These are phyloP conservation scores for Kurtzmaniella quercitrusa DNA, from an alignment of 1,139 yeast genomes.

Conservation along the genomic window DNA sequence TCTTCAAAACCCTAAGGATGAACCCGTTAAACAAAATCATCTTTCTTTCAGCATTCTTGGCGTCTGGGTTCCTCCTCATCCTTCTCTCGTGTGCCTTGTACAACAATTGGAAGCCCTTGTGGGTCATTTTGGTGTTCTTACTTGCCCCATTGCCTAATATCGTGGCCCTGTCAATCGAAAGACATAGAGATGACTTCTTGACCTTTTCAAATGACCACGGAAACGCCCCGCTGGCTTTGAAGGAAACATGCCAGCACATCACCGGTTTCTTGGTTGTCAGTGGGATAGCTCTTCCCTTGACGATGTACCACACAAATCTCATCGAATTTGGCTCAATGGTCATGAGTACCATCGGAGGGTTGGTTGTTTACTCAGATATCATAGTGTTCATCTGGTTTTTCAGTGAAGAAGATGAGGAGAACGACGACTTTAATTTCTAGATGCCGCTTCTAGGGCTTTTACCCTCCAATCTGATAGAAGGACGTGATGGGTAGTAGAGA, in stretches of 20 bases:
- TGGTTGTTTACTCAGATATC: slow-evolving; percentile 66
- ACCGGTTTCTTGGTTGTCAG: slow-evolving; percentile 67
- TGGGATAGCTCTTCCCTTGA: slow-evolving; percentile 64
- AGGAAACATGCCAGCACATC: slow-evolving; percentile 55
- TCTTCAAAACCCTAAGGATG: too few species aligned
- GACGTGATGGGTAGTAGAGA: too few species aligned
- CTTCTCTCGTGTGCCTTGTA: slow-evolving; percentile 70
- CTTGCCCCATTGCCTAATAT: slow-evolving; percentile 69
- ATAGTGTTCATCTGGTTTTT: slow-evolving; percentile 69
- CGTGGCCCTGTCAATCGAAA: slow-evolving; percentile 40
- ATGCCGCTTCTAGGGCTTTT: too few species aligned
- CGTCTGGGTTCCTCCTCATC: slow-evolving; percentile 70
- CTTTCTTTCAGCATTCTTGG: slow-evolving; percentile 64
- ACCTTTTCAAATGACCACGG: slow-evolving; percentile 52
- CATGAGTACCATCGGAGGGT: slow-evolving; percentile 69
- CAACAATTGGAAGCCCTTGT: slow-evolving; percentile 66
- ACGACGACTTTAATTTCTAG: slow-evolving; percentile 50
- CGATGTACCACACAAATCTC: slow-evolving; percentile 56
- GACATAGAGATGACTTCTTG: slow-evolving; percentile 54
- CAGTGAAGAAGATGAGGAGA: slow-evolving; percentile 49
- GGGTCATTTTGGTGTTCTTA: slow-evolving; percentile 61
- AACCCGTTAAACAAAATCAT: slow-evolving; percentile 69
- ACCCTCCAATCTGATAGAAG: too few species aligned
- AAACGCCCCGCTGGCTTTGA: slow-evolving; percentile 41
- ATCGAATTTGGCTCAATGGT: slow-evolving; percentile 55